These are phyloP conservation scores for Schizonepeta tenuifolia DNA, from an alignment of 257 asterid species.

Conservation along the genomic window DNA sequence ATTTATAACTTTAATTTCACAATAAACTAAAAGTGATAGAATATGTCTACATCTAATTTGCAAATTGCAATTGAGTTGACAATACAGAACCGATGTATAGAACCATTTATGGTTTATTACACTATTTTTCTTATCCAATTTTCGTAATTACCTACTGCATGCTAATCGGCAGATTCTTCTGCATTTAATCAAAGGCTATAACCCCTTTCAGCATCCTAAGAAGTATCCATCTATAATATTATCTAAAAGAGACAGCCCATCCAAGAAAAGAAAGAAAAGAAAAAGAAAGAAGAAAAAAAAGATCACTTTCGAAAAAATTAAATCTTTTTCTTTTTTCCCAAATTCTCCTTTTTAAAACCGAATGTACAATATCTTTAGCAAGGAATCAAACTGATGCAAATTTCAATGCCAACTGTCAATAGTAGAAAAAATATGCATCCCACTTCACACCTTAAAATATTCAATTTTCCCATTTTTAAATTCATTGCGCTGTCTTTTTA, in stretches of 20 bases:
- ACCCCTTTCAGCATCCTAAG: conserved; percentile 13
- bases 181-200: too few species aligned
- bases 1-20: too few species aligned
- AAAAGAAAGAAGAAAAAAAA: not conserved
- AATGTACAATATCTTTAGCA: conserved; percentile 31
- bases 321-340: conserved; percentile 34
- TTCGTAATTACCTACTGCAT: too few species aligned
- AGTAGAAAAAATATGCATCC: conserved; percentile 52
- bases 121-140: too few species aligned
- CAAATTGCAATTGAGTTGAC: too few species aligned
- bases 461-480: not conserved
- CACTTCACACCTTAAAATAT: conserved; percentile 48
- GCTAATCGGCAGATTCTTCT: too few species aligned
- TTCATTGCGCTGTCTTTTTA: not conserved
- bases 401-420: conserved; percentile 72
- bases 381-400: conserved; percentile 56
- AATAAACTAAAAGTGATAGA: too few species aligned
- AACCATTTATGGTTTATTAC: too few species aligned
- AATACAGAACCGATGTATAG: too few species aligned
- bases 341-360: conserved; percentile 41
- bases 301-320: conserved; percentile 6
- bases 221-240: not conserved
- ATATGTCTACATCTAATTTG: too few species aligned
- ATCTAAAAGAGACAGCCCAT: not conserved
- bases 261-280: not conserved